Base-by-base conservation (phyloP, 2,329 filamentous ascomycete species). In the Venturia effusa region DNA sequence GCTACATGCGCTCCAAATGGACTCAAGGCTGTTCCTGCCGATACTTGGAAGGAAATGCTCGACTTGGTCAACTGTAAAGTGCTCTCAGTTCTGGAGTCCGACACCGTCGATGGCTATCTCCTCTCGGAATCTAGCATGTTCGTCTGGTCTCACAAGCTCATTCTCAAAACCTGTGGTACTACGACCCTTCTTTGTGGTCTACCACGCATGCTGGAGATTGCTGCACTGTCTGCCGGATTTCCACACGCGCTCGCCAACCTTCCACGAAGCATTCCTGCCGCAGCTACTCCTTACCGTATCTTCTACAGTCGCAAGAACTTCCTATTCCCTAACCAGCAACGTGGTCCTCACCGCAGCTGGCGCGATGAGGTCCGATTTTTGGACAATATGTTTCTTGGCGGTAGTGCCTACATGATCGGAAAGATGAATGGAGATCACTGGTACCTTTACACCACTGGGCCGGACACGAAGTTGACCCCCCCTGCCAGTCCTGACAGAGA, bases 391-490 rank as follows among this genome's bases (percentile, higher is more conserved):
- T 97, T 99, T 74, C 82, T 89, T 66, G 88, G 90, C 64, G 94
- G 94, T 64, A 97, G 93, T 75, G 94, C 94, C 61, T 99, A 99
- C 77, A 96, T 97, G 92, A 95, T 99, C 68, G 94, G 94, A 72
- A 97, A 97, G 79, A 97, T 97, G 93, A 99, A 99, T 70, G 93
- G 94, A 65, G 94, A 99, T 75, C 94, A 99, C 71, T 99, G 94
- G 94, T 97, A 97, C 74, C 81, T 99, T 64, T 99, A 99, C 79
- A 87, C 97, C 71, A 97, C 94, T 15, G 90, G 90, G 61, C 93
- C 94, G 22, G 87, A 88, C 73, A 87, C 84, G 59, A 80, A 84
- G 63, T 80, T 95, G 68, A 96, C 92, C 0, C 92, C 92, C 5
- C 92, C 93, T 64, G 81, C 86, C 37, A 96, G 89, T 13, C 92